Evolutionary conservation across 805 yeast species (phyloP).

Genomic region (Spathaspora gorwiae): DNA sequence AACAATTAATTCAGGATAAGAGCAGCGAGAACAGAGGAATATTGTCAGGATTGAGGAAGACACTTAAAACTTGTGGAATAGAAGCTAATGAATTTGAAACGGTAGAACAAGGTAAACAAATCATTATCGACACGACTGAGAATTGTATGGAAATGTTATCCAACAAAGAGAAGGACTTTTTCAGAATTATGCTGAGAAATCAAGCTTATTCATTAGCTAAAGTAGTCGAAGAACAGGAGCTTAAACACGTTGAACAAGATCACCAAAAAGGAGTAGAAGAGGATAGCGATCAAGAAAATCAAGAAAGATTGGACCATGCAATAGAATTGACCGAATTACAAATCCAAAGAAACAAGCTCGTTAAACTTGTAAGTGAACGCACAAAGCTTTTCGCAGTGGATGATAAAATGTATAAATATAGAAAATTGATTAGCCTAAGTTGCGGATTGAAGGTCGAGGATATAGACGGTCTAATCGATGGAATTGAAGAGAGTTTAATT

Average conservation of each 20-base stretch:
- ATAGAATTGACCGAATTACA: constrained; percentile 48
- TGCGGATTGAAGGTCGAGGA: constrained; percentile 78
- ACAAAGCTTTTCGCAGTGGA: constrained; percentile 43
- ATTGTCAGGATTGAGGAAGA: constrained; percentile 20
- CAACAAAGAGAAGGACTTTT: constrained; percentile 18
- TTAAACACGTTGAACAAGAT: constrained; percentile 13
- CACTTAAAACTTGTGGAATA: constrained; percentile 26
- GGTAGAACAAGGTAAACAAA: constrained; percentile 22
- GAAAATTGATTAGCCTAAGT: constrained; percentile 69
- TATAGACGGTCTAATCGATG: constrained; percentile 76
- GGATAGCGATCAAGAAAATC: constrained; percentile 16
- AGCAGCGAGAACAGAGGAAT: constrained; percentile 39
- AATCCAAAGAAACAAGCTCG: constrained; percentile 38
- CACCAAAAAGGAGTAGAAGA: constrained; percentile 8
- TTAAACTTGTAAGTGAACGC: constrained; percentile 47
- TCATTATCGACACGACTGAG: constrained; percentile 11
- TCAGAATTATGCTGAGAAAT: constrained; percentile 29
- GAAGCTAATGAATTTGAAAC: constrained; percentile 14
- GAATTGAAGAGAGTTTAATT: constrained; percentile 49
- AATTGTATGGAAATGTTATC: constrained; percentile 1
- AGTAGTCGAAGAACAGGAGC: constrained; percentile 39
- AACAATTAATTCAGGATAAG: constrained; percentile 50
- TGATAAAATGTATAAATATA: constrained; percentile 64
- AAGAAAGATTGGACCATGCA: constrained; percentile 15
- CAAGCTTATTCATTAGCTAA: constrained; percentile 45